Conservation (phyloP, 2,329 filamentous ascomycete species). For the Pseudogymnoascus destructans region DNA sequence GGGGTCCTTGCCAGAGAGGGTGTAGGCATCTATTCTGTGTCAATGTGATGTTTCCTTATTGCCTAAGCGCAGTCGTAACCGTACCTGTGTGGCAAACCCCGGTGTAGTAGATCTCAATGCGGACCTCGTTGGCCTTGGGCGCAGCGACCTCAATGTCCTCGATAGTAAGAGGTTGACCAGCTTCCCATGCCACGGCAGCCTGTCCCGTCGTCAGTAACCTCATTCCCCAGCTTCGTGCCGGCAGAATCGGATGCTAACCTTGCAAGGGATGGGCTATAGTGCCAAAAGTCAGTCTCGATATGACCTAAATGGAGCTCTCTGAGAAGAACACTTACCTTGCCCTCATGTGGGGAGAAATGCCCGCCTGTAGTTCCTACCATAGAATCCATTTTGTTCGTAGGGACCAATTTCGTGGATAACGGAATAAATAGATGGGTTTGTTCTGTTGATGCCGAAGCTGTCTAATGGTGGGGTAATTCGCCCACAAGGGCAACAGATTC, state of each 20-base stretch:
- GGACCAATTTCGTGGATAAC: neutral
- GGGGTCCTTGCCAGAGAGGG: conserved; percentile 88
- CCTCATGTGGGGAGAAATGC: conserved; percentile 7
- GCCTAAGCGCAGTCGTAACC: conserved; percentile 22
- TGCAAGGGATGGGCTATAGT: conserved; percentile 81
- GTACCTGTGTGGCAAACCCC: conserved; percentile 96
- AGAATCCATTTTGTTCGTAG: conserved; percentile 2
- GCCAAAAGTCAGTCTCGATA: neutral
- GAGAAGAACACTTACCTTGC: conserved; percentile 8
- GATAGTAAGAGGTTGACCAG: conserved; percentile 74
- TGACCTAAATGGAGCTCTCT: conserved; percentile 2
- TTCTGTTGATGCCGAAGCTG: neutral
- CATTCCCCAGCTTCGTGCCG: neutral
- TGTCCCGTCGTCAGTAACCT: conserved; percentile 20
- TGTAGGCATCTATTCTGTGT: conserved; percentile 62
- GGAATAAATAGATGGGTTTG: neutral
- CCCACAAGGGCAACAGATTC: neutral
- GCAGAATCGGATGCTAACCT: conserved; percentile 33
- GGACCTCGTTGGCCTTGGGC: conserved; percentile 84
- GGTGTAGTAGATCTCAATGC: conserved; percentile 93
- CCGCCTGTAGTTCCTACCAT: conserved; percentile 7
- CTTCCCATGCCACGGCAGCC: conserved; percentile 96
- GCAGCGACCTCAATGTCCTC: conserved; percentile 89
- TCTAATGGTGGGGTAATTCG: neutral
- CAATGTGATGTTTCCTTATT: neutral